Conservation (phyloP, 148 eudicot genomes). For the Persicaria tinctoria region DNA sequence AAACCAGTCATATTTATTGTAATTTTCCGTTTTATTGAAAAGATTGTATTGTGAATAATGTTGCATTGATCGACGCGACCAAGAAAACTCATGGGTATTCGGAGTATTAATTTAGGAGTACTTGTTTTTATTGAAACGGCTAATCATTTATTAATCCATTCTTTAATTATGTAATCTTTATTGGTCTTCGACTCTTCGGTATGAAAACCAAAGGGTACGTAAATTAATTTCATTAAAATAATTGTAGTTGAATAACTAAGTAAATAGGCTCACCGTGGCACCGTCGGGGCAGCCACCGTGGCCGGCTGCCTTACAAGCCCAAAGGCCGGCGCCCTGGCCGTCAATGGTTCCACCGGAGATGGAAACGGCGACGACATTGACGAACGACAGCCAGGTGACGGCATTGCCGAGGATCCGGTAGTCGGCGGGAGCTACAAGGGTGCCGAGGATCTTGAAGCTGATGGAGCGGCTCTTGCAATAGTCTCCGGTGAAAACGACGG, state of each 20-base stretch:
- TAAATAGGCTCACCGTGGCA: not conserved
- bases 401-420: conserved; percentile 11
- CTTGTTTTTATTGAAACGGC: too few species aligned
- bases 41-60: too few species aligned
- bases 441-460: conserved; percentile 28
- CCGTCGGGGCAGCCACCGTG: conserved; percentile 2
- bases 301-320: conserved; percentile 5
- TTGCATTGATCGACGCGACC: too few species aligned
- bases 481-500: conserved; percentile 28
- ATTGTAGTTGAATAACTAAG: not conserved
- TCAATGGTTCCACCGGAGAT: conserved; percentile 8
- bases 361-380: not conserved
- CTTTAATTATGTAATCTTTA: too few species aligned
- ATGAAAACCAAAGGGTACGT: too few species aligned
- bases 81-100: too few species aligned
- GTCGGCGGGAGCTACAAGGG: conserved; percentile 33
- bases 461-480: conserved; percentile 24
- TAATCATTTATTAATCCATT: too few species aligned
- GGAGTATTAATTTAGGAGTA: too few species aligned
- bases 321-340: not conserved
- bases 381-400: not conserved
- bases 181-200: too few species aligned
- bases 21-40: too few species aligned
- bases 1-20: too few species aligned
- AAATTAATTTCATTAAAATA: too few species aligned